A percentile compares a stretch with the other conserved stretches of the same genome.
Conservation (phyloP, 2,329 filamentous ascomycete genomes). For the Penicillium sclerotigenum region DNA sequence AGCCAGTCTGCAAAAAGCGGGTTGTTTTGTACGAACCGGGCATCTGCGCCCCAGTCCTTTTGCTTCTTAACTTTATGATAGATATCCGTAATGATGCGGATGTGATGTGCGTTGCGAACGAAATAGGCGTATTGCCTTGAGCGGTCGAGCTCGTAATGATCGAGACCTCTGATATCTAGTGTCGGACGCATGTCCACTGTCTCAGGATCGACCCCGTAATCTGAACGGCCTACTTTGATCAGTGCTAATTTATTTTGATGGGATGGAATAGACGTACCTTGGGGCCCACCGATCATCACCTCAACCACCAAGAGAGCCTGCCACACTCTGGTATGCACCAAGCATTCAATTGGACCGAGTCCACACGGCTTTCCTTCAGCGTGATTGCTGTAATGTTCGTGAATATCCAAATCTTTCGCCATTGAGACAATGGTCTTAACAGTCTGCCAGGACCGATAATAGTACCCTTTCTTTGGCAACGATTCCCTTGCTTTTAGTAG, state of each 20-base stretch:
- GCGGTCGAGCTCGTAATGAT: slow-evolving; percentile 72
- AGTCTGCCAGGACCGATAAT: slow-evolving; percentile 96
- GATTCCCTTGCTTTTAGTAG: slow-evolving; percentile 88
- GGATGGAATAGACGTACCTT: slow-evolving; percentile 58
- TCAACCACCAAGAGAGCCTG: slow-evolving; percentile 83
- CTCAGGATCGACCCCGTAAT: slow-evolving; percentile 71
- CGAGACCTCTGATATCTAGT: slow-evolving; percentile 61
- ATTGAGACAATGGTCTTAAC: slow-evolving; percentile 89
- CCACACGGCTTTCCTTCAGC: slow-evolving; percentile 68
- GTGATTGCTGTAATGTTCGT: slow-evolving; percentile 82
- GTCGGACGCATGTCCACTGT: slow-evolving; percentile 72
- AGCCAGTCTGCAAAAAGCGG: slow-evolving; percentile 74
- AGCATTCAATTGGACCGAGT: slow-evolving; percentile 68
- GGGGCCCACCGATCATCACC: slow-evolving; percentile 87
- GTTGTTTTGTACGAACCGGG: slow-evolving; percentile 76
- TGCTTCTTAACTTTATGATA: slow-evolving; percentile 71
- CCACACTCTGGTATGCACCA: slow-evolving; percentile 84
- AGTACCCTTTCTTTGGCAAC: slow-evolving; percentile 90
- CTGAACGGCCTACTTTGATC: slow-evolving; percentile 62
- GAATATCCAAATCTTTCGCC: slow-evolving; percentile 84
- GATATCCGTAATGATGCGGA: slow-evolving; percentile 71
- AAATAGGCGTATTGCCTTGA: slow-evolving; percentile 83
- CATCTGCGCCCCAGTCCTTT: slow-evolving; percentile 83
- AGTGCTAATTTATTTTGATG: slow-evolving; percentile 4
- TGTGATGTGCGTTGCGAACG: slow-evolving; percentile 70